Conservation (phyloP, 306 rosid species). For the Rosa persica region DNA sequence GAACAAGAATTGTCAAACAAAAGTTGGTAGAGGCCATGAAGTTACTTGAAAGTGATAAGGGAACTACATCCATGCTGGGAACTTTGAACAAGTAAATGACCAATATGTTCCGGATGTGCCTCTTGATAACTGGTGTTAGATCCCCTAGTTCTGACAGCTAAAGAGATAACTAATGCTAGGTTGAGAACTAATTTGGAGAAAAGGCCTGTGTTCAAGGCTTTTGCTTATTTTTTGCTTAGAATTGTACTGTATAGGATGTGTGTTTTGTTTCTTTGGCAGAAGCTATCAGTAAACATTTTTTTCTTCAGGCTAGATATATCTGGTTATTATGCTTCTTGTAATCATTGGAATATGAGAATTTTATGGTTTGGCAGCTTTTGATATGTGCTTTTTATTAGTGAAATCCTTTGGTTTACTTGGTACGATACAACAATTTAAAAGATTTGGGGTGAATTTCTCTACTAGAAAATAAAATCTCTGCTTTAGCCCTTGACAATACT, state of each 20-base stretch:
- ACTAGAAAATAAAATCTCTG: neutral
- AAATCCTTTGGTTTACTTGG: neutral
- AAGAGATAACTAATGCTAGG: no score
- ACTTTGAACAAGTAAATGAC: slow-evolving; percentile 12
- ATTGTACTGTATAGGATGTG: neutral
- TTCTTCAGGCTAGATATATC: neutral
- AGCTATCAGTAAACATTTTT: neutral
- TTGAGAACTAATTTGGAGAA: neutral
- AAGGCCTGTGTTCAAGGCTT: neutral
- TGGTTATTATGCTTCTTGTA: slow-evolving; percentile 4
- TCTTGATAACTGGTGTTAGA: neutral
- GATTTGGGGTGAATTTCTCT: neutral
- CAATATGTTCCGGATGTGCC: neutral
- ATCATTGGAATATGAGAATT: neutral
- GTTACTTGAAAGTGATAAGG: slow-evolving; percentile 16
- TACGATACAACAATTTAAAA: neutral
- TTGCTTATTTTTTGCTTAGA: neutral
- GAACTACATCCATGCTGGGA: slow-evolving; percentile 2
- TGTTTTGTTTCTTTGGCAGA: neutral
- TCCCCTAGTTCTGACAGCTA: neutral
- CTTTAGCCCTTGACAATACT: neutral
- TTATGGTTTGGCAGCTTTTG: neutral
- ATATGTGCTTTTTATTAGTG: neutral
- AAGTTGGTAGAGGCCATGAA: slow-evolving; percentile 20
- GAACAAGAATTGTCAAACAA: slow-evolving; percentile 13